Evolutionary conservation across 2,329 filamentous ascomycete species (phyloP), one percentile per base, ranked within the genome.

Genomic region (Bertia moriformis): DNA sequence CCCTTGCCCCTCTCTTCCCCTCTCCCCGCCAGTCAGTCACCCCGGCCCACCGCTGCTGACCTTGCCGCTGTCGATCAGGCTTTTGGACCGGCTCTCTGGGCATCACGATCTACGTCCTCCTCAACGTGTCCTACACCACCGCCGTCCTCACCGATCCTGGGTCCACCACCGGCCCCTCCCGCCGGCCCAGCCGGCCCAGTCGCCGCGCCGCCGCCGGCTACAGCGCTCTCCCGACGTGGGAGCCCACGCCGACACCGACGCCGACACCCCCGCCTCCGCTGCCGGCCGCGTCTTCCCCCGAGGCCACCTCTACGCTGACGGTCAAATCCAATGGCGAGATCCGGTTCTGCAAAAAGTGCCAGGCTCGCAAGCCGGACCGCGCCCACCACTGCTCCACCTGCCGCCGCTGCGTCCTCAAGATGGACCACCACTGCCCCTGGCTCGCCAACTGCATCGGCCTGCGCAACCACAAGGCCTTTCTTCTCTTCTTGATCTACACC

Each of bases 351-450:
- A 96, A 96, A 63, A 98, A 98, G 63, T 98, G 91, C 59, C 84
- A 93, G 62, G 81, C 80, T 39, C 76, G 83, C 45, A 98, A 98
- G 64, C 91, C 91, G 32, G 91, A 98, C 61, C 84, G 91, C 44
- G 78, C 89, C 20, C 91, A 98, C 59, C 91, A 98, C 65, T 98
- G 91, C 69, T 93, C 86, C 10, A 93, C 87, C 3, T 98, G 91
- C 62, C 77, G 81, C 48, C 81, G 83, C 52, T 98, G 91, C 57
- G 88, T 98, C 18, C 69, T 98, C 57, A 98, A 98, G 67, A 98
- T 98, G 91, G 91, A 98, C 56, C 91, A 98, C 58, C 91, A 98
- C 63, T 98, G 91, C 57, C 91, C 91, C 14, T 98, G 91, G 91
- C 71, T 98, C 38, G 88, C 91, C 19, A 94, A 86, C 3, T 98